Conservation (phyloP, 2,329 filamentous ascomycete genomes). For the Xylariaceae sp. region DNA sequence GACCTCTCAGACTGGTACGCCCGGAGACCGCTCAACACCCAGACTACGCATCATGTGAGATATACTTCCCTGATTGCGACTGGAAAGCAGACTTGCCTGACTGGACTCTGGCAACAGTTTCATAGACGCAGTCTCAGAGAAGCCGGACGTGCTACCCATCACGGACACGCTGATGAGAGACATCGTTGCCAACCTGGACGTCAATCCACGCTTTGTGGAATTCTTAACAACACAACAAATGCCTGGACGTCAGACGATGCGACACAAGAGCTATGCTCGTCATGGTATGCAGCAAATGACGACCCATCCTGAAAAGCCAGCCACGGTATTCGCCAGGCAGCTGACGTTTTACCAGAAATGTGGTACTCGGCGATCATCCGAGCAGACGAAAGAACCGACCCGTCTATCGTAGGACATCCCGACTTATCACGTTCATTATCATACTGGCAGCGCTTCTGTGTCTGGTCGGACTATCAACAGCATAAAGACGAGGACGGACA, state of each 20-base stretch:
- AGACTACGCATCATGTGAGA: no score
- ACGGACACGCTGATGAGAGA: neutral
- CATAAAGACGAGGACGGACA: neutral
- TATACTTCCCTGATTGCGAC: no score
- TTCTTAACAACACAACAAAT: neutral
- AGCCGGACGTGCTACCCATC: neutral
- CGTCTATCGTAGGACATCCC: neutral
- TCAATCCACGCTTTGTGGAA: neutral
- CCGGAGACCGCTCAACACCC: no score
- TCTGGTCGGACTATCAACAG: neutral
- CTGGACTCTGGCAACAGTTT: no score
- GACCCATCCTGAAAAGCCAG: no score
- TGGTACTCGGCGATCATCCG: neutral
- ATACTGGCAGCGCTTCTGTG: neutral
- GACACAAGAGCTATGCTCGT: neutral
- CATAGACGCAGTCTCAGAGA: neutral
- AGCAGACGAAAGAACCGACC: neutral
- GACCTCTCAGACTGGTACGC: no score
- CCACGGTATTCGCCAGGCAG: no score
- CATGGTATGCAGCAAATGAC: no score
- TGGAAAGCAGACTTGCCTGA: no score
- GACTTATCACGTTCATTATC: neutral
- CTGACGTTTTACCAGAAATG: no score
- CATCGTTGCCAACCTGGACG: neutral
- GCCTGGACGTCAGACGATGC: neutral